Base-by-base conservation (phyloP, 768 basidiomycete species). In the Lactarius evosmus region DNA sequence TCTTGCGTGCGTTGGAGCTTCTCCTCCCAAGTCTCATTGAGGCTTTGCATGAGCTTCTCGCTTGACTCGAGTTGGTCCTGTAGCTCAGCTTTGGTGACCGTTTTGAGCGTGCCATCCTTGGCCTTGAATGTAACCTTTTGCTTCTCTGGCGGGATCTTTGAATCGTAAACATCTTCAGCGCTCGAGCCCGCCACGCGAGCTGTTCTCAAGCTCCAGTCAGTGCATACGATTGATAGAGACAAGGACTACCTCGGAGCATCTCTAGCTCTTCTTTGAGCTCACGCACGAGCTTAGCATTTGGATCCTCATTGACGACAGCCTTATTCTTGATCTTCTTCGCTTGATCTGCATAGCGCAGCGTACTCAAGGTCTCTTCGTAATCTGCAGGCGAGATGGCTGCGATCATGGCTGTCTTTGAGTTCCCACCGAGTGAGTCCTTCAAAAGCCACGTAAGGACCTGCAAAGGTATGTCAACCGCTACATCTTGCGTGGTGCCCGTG, bases 241-340 rank as follows among this genome's bases (percentile, higher is more conserved):
- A 25, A 69, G 19, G 56, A 78, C 72, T 75, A 87, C 88, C 88
- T 80, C 94, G 84, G 52, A 98, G 88, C 78, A 91, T 80, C 74
- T 96, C 93, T 50, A 99, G 80, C 77, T 99, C 97, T 79, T 98
- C 97, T 77, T 98, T 99, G 75, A 99, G 89, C 76, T 98, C 96
- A 54, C 95, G 88, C 62, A 99, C 95, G 62, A 99, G 89, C 79
- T 94, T 98, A 72, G 96, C 96, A 71, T 98, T 99, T 34, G 97
- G 97, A 83, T 99, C 97, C 78, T 99, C 97, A 77, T 99, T 99
- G 68, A 99, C 92, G 63, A 98, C 86, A 17, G 97, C 96, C 79
- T 98, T 96, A 77, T 98, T 99, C 87, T 95, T 98, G 78, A 99
- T 99, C 87, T 96, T 96, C 88, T 99, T 99, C 36, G 96, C 95